Evolutionary conservation across 371 early-diverging fungal genomes (phyloP), one percentile per base, ranked within the genome.

Genomic region (Haplosporangium sp.): DNA sequence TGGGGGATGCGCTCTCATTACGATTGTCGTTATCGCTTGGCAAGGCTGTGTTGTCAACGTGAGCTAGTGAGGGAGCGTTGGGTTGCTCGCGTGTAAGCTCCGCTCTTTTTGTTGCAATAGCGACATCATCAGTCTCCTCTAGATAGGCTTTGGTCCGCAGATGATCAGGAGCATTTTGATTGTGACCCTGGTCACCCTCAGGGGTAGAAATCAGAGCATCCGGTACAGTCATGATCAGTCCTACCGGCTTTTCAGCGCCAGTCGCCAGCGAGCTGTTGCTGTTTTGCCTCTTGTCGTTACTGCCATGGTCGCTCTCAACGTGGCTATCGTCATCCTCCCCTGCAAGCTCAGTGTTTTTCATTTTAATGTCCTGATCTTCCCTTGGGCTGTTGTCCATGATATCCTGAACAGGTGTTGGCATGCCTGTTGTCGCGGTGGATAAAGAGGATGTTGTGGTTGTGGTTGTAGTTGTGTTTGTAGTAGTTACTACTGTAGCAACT

Each of bases 211-310:
- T 41, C 16, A 38, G 7, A 10, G 65, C 50, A n/a, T 54, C 59
- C 8, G 67, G 63, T 14, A 55, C 50, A 10, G 23, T 43, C 55
- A 63, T 61, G 58, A 67, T 59, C 53, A 73, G 14, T 13, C 58
- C 67, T 7, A 55, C 69, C 14, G 46, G 38, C 45, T 57, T 47
- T 21, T 42, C 68, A 8, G 69, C 69, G 46, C 58, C 74, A 50
- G 64, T 68, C 74, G 69, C 74, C 64, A 68, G 69, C 68, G 74
- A 74, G 40, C 20, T 60, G 56, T 53, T 64, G 54, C 45, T 58
- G 18, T 29, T 29, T 29, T 29, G 29, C 29, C 4, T 29, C 29
- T 48, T 64, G 40, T 29, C 48, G 51, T 43, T 29, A 41, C 0
- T 55, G 21, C 40, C n/a, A 18, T 37, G 42, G 21, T 53, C 36